Percentiles rank a stretch among this genome's conserved stretches.
These are phyloP conservation scores for Fraxinus xanthoxyloides DNA, from an alignment of 305 asterid species.

Conservation along the genomic window DNA sequence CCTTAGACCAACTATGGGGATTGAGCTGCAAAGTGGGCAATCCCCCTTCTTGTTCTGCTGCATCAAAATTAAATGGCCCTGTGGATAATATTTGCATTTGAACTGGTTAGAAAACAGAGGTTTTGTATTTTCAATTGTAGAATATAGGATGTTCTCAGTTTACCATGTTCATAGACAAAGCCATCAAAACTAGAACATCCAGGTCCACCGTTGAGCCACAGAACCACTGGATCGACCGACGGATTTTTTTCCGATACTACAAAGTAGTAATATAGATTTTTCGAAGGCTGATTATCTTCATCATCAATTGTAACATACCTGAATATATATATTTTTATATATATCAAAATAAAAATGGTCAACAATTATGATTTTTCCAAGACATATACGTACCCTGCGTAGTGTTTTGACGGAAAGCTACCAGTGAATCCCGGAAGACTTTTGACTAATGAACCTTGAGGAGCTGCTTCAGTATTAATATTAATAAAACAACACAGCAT, in stretches of 20 bases:
- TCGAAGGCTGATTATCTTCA: slow-evolving; percentile 26
- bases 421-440: slow-evolving; percentile 58
- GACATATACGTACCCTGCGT: slow-evolving; percentile 52
- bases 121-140: neutral
- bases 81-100: slow-evolving; percentile 12
- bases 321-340: neutral
- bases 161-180: slow-evolving; percentile 67
- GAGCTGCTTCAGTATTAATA: slow-evolving; percentile 40
- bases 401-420: slow-evolving; percentile 58
- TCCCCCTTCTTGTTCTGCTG: slow-evolving; percentile 33
- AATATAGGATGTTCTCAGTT: neutral
- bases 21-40: slow-evolving; percentile 57
- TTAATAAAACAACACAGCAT: slow-evolving; percentile 24
- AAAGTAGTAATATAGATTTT: slow-evolving; percentile 58
- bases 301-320: slow-evolving; percentile 41
- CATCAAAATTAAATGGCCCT: slow-evolving; percentile 68
- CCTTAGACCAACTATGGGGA: slow-evolving; percentile 64
- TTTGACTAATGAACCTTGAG: slow-evolving; percentile 33
- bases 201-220: slow-evolving; percentile 74
- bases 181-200: slow-evolving; percentile 79
- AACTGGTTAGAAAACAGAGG: neutral
- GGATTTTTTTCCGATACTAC: slow-evolving; percentile 52
- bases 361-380: neutral
- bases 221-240: slow-evolving; percentile 48
- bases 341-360: neutral